A percentile compares a stretch with the other conserved stretches of the same genome.
phyloP scores from a whole-genome alignment of 495 filamentous ascomycete species.

The Aspergillus ostianus region DNA sequence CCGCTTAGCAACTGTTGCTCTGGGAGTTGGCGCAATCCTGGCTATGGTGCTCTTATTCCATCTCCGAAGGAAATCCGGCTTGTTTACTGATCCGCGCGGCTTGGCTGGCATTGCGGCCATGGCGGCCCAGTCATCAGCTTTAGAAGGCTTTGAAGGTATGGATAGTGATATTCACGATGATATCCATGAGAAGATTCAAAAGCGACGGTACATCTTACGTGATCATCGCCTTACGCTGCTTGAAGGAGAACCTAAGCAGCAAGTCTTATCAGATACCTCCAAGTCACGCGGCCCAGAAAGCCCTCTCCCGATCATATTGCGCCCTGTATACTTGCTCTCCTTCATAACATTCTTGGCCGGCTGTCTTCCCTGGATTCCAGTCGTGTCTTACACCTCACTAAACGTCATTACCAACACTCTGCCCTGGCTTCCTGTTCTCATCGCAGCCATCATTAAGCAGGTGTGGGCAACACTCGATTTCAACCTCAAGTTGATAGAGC shows the following conservation, averaged over 20 bases:
- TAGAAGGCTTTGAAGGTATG: neutral
- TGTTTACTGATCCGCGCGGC: neutral
- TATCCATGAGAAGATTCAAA: neutral
- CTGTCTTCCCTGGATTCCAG: no score
- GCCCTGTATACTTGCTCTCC: no score
- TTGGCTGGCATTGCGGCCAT: neutral
- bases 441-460: no score
- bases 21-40: neutral
- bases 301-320: no score
- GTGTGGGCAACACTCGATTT: no score
- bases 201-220: neutral
- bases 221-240: neutral
- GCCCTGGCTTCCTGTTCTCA: no score
- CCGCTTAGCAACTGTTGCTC: neutral
- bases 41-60: neutral
- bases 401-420: no score
- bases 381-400: no score
- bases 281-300: neutral
- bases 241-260: neutral
- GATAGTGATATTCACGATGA: neutral
- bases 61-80: neutral
- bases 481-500: no score
- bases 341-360: no score
- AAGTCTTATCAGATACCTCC: neutral
- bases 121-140: neutral